Base-by-base conservation (phyloP, 2,329 filamentous ascomycete genomes). In the Colletotrichum sp. region DNA sequence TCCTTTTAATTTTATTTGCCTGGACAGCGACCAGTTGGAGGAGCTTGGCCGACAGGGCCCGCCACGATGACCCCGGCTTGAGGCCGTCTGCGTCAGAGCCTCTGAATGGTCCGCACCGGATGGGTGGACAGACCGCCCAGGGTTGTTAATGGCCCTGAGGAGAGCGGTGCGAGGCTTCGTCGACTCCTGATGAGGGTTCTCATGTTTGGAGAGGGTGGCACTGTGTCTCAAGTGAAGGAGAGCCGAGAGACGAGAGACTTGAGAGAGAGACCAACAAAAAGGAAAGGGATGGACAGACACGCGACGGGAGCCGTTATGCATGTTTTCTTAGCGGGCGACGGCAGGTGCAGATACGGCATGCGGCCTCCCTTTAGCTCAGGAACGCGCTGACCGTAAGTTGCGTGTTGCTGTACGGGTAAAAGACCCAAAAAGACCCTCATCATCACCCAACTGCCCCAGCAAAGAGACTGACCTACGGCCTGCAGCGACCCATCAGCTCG, bases 1-100 rank as follows among this genome's bases (percentile, higher is more conserved):
- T 75, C 73, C 73, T 73, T 75, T 75, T 75, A 75, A 73, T 75
- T 75, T 73, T n/a, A 64, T 73, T 75, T 68, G 70, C 57, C 70
- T 73, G 57, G 62, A 64, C 64, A 32, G 34, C 57, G 16, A 52
- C 73, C 73, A 73, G 39, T 73, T 30, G 44, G 15, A 68, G 57
- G 28, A 9, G 30, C 70, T 68, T 68, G 44, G 44, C 59, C 73
- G 64, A 68, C 64, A 64, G 63, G 69, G 69, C 64, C 73, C 55
- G 26, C 73, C 57, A 59, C 73, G 55, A 75, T 73, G 36, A 36
- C 64, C 73, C 44, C 24, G 69, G 63, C 64, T 57, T 60, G 30
- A 48, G 32, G 52, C 59, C 28, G 28, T 64, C 26, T 34, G 67
- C 39, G 44, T 30, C 67, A 70, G 62, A 66, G 36, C 16, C 28